Base-by-base conservation (phyloP, 768 basidiomycete genomes). In the Psilocybe cyanescens region DNA sequence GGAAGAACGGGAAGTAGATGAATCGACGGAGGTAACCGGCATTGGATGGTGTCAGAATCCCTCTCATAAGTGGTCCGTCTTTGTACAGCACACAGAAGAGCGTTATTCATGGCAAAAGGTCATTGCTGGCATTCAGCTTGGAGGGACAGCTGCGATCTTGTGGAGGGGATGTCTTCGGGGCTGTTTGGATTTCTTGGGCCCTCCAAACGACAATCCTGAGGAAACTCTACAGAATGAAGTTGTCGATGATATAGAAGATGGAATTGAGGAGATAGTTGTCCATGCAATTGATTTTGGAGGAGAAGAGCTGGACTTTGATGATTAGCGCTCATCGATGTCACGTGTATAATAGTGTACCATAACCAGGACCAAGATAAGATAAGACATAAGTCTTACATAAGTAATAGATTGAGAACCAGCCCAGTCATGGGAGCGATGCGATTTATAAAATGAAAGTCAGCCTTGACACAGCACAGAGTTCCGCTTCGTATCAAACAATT, bases 141-240 rank as follows among this genome's bases (percentile, higher is more conserved):
- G 85, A 17, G 85, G 79, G 7, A 64, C 68, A 11, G 86, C 88
- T 4, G 87, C 89, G 19, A 62, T 92, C 31, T 72, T 78, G 55
- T 92, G 91, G 90, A 75, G 88, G 30, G 90, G 91, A 0, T 93
- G 91, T 71, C 69, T 74, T n/a, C 65, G 60, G 52, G 85, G 85
- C 0, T 92, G 91, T 70, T 68, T 93, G 57, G 79, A 80, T 33
- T 91, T 88, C 67, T 71, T 92, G 66, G 81, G 67, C 9, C 59
- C 66, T 9, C 4, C 44, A 5, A 53, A 51, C 4, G 19, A 47
- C 16, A 44, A 45, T 7, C 28, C 8, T 9, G 37, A 46, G 11
- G 41, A 9, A 8, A n/a, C 2, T 19, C 14, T n/a, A 24, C 41
- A 14, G 47, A 14, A 19, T 1, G n/a, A 8, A 24, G 57, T 8